Evolutionary conservation across 2,329 filamentous ascomycete species (phyloP).

Genomic region (Talaromyces sp.): DNA sequence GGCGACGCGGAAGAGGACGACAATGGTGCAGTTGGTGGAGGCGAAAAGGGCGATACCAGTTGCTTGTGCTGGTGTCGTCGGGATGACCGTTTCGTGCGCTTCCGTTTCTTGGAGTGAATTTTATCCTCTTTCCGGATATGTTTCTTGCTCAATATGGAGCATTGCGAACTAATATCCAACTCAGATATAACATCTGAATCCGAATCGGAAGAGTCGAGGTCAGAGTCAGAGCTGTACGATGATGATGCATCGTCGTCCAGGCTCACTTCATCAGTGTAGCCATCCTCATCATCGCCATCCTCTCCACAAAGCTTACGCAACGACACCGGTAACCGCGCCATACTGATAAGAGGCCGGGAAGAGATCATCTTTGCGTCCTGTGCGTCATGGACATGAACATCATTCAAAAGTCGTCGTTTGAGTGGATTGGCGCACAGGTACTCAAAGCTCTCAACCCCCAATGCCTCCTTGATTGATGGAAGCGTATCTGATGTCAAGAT

Average conservation of each 20-base stretch:
- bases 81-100: background rate
- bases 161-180: background rate
- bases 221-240: background rate
- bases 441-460: background rate
- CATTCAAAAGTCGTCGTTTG: conserved; percentile 13
- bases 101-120: background rate
- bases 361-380: background rate
- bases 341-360: background rate
- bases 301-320: background rate
- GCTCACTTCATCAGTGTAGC: conserved; percentile 33
- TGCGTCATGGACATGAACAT: background rate
- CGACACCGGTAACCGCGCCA: background rate
- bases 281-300: conserved; percentile 11
- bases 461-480: conserved; percentile 13
- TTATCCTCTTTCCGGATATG: background rate
- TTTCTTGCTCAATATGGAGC: background rate
- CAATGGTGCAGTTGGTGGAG: background rate
- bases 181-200: conserved; percentile 1
- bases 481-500: background rate
- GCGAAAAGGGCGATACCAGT: background rate
- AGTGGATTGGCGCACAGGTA: conserved; percentile 14
- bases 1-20: conserved; percentile 13
- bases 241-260: conserved; percentile 7
- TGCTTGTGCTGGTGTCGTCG: background rate
- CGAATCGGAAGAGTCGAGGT: background rate